phyloP scores from a whole-genome alignment of 768 basidiomycete genomes.

The Naganishia randhawae region DNA sequence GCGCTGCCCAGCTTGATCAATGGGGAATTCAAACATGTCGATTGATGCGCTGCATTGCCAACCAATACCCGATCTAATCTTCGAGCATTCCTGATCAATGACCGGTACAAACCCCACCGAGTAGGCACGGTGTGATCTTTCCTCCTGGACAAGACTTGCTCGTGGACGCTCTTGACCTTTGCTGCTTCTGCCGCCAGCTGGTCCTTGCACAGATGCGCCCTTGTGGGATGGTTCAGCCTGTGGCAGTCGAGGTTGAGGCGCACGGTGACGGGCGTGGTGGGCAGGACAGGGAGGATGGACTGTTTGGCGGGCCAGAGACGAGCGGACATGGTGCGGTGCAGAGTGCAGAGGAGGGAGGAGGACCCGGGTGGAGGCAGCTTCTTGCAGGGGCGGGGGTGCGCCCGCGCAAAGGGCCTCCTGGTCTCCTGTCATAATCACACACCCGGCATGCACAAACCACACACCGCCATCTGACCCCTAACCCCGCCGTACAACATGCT shows the following conservation, averaged over 20 bases:
- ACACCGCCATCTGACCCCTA: background rate
- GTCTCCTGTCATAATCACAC: no score
- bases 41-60: background rate
- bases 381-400: background rate
- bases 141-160: constrained; percentile 12
- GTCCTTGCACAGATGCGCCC: background rate
- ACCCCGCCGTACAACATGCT: constrained; percentile 21
- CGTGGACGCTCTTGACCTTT: background rate
- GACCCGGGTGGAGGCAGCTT: background rate
- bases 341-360: background rate
- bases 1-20: background rate
- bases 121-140: constrained; percentile 10
- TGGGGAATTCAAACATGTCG: background rate
- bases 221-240: constrained; percentile 18
- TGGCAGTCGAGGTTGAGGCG: constrained; percentile 19
- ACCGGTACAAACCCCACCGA: constrained; percentile 7
- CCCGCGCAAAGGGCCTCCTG: no score
- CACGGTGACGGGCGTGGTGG: background rate
- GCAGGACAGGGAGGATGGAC: constrained; percentile 1
- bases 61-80: background rate
- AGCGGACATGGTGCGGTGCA: background rate
- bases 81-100: background rate
- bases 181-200: background rate
- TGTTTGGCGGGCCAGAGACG: constrained; percentile 18
- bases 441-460: background rate